phyloP scores from a whole-genome alignment of 257 asterid genomes.

The Perilla frutescens region DNA sequence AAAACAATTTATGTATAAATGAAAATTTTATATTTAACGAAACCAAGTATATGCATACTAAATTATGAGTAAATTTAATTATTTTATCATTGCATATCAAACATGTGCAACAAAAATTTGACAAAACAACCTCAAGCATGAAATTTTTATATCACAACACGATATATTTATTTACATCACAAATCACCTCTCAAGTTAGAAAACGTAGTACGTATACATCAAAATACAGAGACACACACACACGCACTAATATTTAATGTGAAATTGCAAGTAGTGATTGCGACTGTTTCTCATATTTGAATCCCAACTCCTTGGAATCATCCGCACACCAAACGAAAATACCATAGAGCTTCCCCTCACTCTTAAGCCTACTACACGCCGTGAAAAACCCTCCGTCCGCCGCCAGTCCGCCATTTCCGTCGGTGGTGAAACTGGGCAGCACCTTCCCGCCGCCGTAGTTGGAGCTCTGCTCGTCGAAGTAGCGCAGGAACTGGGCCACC shows the following conservation, averaged over 20 bases:
- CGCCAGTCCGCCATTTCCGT: slow-evolving; percentile 63
- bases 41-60: no score
- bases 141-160: neutral
- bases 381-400: slow-evolving; percentile 67
- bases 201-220: neutral
- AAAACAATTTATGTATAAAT: no score
- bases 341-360: slow-evolving; percentile 62
- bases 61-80: no score
- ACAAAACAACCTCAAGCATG: no score
- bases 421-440: slow-evolving; percentile 62
- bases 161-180: no score
- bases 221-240: neutral
- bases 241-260: slow-evolving; percentile 20
- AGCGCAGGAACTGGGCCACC: slow-evolving; percentile 56
- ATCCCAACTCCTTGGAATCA: slow-evolving; percentile 63
- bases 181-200: no score
- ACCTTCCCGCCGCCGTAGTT: slow-evolving; percentile 66
- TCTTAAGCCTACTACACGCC: slow-evolving; percentile 58
- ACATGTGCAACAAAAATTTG: no score
- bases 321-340: slow-evolving; percentile 89
- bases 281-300: slow-evolving; percentile 55
- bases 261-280: slow-evolving; percentile 46
- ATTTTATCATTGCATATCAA: no score
- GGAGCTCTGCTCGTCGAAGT: slow-evolving; percentile 52
- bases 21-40: no score